Evolutionary conservation across 139 green algal genomes (phyloP).

Genomic region (Dunaliella sp.): DNA sequence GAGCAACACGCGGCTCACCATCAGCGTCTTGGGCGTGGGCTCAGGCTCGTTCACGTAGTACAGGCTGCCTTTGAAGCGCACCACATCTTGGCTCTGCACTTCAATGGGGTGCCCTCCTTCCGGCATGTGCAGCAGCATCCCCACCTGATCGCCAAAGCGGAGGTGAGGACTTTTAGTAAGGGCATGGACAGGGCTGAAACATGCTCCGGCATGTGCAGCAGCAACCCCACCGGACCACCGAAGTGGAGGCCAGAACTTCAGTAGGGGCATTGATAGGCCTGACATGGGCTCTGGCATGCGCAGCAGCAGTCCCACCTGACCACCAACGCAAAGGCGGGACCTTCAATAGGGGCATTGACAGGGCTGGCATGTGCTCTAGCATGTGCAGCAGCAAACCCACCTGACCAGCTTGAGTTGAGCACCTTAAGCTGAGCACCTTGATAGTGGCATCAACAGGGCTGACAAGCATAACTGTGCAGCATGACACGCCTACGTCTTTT

Average conservation of each 20-base stretch:
- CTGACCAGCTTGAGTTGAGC: too few species aligned
- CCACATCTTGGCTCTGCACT: constrained; percentile 44
- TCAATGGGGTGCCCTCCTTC: constrained; percentile 42
- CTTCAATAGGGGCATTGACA: background rate
- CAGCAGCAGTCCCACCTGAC: background rate
- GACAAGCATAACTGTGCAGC: too few species aligned
- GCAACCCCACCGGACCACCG: background rate
- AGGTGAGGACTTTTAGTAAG: too few species aligned
- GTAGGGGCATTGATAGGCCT: background rate
- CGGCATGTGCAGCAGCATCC: constrained; percentile 72
- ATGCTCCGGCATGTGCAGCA: background rate
- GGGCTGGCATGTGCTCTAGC: background rate
- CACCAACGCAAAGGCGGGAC: too few species aligned
- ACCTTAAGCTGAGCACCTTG: too few species aligned
- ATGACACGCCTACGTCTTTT: too few species aligned
- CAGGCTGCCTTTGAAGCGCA: constrained; percentile 55
- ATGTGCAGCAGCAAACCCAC: too few species aligned
- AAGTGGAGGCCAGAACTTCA: too few species aligned
- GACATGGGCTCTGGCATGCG: background rate
- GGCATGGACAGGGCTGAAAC: background rate
- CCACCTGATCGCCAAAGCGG: constrained; percentile 35
- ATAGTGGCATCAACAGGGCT: too few species aligned
- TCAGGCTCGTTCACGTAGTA: constrained; percentile 51
- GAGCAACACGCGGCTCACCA: background rate
- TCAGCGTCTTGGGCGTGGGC: constrained; percentile 31